Conservation (phyloP, 805 yeast species). For the Candida multigemmis region DNA sequence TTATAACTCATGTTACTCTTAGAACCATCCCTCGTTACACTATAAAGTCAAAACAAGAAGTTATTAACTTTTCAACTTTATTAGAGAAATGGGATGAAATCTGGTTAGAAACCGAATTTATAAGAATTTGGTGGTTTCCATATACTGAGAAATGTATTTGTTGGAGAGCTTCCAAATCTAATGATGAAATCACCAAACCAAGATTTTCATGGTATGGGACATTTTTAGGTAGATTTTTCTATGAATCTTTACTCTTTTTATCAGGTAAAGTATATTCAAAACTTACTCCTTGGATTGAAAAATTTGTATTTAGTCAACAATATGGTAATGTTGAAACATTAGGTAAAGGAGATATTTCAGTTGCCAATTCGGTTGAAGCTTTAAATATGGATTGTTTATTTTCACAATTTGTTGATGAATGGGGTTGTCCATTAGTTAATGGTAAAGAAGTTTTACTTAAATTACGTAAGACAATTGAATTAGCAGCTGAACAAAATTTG, state of each 20-base stretch:
- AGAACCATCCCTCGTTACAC: slow-evolving; percentile 81
- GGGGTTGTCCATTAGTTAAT: slow-evolving; percentile 84
- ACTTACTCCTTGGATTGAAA: slow-evolving; percentile 78
- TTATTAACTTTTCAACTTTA: slow-evolving; percentile 67
- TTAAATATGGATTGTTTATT: slow-evolving; percentile 93
- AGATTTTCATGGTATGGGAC: slow-evolving; percentile 84
- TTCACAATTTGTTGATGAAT: slow-evolving; percentile 89
- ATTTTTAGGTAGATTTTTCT: slow-evolving; percentile 64
- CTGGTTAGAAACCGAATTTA: slow-evolving; percentile 87
- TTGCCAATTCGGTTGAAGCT: slow-evolving; percentile 76
- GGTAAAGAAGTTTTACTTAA: slow-evolving; percentile 66
- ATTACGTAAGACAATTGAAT: slow-evolving; percentile 51
- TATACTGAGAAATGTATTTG: slow-evolving; percentile 76
- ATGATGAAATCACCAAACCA: slow-evolving; percentile 53
- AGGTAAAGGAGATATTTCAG: slow-evolving; percentile 54
- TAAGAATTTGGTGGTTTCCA: slow-evolving; percentile 97
- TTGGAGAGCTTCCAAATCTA: slow-evolving; percentile 83
- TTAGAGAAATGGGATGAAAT: slow-evolving; percentile 65
- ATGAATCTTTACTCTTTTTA: slow-evolving; percentile 71
- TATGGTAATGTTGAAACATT: slow-evolving; percentile 68
- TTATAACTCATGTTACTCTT: slow-evolving; percentile 77
- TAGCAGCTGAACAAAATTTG: slow-evolving; percentile 50
- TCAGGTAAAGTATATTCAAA: slow-evolving; percentile 67
- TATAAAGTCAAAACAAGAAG: slow-evolving; percentile 72
- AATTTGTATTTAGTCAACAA: slow-evolving; percentile 76